Evolutionary conservation across 345 rosid species (phyloP).

Genomic region (Mercurialis annua): DNA sequence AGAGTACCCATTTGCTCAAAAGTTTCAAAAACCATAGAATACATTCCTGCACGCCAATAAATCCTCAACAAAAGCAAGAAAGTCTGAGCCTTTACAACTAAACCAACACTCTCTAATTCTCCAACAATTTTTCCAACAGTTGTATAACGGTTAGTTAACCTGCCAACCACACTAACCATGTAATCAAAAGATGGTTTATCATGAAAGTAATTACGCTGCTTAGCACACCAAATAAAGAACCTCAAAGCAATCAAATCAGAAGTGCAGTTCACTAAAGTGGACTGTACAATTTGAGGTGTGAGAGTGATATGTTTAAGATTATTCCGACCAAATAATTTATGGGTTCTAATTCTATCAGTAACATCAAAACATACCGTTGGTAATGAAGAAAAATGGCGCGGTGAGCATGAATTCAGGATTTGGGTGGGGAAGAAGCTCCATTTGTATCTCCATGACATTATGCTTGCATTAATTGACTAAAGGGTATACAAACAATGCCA

Average conservation of each 20-base stretch:
- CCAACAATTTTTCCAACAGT: constrained; percentile 36
- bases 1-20: constrained; percentile 41
- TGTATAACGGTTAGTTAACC: constrained; percentile 29
- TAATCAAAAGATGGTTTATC: constrained; percentile 40
- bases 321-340: background rate
- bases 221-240: constrained; percentile 61
- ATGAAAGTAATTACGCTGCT: constrained; percentile 52
- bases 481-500: background rate
- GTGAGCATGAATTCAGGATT: constrained; percentile 20
- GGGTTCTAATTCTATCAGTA: constrained; percentile 7
- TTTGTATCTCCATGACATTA: constrained; percentile 45
- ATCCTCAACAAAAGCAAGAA: constrained; percentile 60
- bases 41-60: constrained; percentile 62
- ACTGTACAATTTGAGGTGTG: constrained; percentile 44
- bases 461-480: background rate
- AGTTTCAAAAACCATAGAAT: constrained; percentile 50
- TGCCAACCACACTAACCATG: constrained; percentile 47
- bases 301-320: constrained; percentile 24
- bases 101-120: constrained; percentile 43
- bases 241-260: constrained; percentile 58
- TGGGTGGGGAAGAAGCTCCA: constrained; percentile 21
- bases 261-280: constrained; percentile 42
- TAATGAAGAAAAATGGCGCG: constrained; percentile 20
- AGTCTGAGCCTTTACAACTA: constrained; percentile 40
- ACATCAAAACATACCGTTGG: constrained; percentile 5